Evolutionary conservation across 352 stramenopile species (phyloP).

Genomic region (Pythium brassicae): DNA sequence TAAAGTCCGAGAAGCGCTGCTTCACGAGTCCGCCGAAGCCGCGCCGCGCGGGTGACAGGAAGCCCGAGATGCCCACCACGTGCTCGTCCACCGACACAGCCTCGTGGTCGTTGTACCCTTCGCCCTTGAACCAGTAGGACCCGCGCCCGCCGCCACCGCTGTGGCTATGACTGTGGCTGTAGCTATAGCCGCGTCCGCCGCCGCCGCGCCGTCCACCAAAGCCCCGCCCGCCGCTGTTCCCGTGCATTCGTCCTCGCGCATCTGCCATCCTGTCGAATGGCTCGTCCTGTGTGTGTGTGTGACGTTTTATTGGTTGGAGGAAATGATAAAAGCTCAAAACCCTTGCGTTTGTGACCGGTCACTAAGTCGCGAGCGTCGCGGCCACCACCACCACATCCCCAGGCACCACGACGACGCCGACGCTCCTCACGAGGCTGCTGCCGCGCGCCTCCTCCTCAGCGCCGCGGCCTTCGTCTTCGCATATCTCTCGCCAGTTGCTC

Average conservation of each 20-base stretch:
- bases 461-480: too few relatives aligned
- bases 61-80: slow-evolving; percentile 55
- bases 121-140: slow-evolving; percentile 45
- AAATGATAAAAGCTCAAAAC: too few relatives aligned
- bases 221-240: slow-evolving; percentile 14
- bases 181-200: slow-evolving; percentile 12
- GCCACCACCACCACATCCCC: too few relatives aligned
- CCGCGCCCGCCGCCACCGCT: slow-evolving; percentile 4
- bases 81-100: slow-evolving; percentile 57
- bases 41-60: slow-evolving; percentile 22
- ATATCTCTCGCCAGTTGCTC: neutral
- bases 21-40: slow-evolving; percentile 76
- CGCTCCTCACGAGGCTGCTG: neutral
- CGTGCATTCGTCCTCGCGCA: neutral
- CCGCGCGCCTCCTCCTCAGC: neutral
- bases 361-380: too few relatives aligned
- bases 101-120: slow-evolving; percentile 66
- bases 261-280: neutral
- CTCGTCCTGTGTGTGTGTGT: neutral
- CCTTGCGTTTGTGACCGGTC: too few relatives aligned
- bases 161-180: neutral
- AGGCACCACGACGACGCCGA: neutral
- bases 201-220: slow-evolving; percentile 18
- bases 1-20: slow-evolving; percentile 81
- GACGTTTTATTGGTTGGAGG: too few relatives aligned